Base-by-base conservation (phyloP, 164 flowering plant species). In the Stephania yunnanensis region DNA sequence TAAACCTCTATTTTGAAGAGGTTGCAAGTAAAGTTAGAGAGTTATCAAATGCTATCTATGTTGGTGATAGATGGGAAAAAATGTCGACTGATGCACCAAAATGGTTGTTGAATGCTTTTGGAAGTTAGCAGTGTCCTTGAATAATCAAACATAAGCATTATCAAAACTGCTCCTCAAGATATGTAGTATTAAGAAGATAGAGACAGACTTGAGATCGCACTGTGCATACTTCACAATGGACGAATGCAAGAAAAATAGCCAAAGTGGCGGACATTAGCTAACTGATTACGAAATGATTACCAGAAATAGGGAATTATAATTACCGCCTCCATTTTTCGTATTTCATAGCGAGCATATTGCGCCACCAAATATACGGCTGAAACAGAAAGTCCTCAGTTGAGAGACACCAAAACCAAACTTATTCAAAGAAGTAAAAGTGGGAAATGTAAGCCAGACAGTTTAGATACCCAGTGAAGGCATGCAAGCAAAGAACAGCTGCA, bases 281-380 rank as follows among this genome's bases (percentile, higher is more conserved):
- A 53, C 44, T 4, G 20, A 67, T 46, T 17, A 55, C 10, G 48
- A 78, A 52, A 22, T 5, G 63, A 61, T 46, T 73, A 78, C 45
- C 69, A 74, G 53, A 68, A 22, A 76, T 45, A 71, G 66, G 30
- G 42, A 29, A 78, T 22, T 73, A 67, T 71, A 63, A 72, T 85
- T 86, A 95, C 97, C 86, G 88, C 92, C 63, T 92, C 97, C 97
- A 92, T 93, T 81, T 68, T 87, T 80, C 87, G 86, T 74, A 93
- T 91, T 77, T 92, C 93, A 80, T 82, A 72, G 48, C 96, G 97
- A 79, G 97, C 92, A 87, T 92, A 95, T 70, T 90, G 92, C 68
- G 99, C 97, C 73, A 93, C 94, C 82, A 93, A 77, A 82, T 86
- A 95, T 15, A 95, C 94, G 84, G 95, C 99, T 92, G 97, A 76